Evolutionary conservation across 75 land plant species (phyloP).

Genomic region (Picea glauca): DNA sequence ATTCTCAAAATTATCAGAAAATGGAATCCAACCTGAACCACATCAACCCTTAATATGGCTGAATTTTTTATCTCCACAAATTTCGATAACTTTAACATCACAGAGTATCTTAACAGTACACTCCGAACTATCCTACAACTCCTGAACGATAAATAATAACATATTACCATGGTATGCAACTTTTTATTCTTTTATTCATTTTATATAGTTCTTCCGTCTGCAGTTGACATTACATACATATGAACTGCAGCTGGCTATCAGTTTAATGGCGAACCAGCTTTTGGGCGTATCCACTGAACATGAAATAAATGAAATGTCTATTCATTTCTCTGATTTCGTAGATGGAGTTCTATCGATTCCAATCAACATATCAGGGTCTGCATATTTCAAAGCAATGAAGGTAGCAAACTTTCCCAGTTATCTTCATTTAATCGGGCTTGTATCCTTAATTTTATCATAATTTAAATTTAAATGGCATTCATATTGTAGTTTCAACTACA

Average conservation of each 20-base stretch:
- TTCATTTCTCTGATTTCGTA: conserved; percentile 38
- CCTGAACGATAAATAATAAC: no score
- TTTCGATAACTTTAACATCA: no score
- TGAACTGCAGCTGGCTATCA: conserved; percentile 36
- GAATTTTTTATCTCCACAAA: no score
- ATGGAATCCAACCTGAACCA: no score
- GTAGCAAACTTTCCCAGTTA: not conserved
- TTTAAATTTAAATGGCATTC: no score
- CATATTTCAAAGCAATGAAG: conserved; percentile 57
- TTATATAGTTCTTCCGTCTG: not conserved
- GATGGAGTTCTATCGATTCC: conserved; percentile 53
- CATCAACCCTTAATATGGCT: no score
- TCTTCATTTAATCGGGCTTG: not conserved
- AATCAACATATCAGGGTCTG: conserved; percentile 39
- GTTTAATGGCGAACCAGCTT: conserved; percentile 61
- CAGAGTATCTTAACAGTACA: no score
- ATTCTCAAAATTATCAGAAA: no score
- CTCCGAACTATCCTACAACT: no score
- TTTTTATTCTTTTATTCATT: no score
- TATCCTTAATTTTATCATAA: no score
- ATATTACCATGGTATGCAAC: no score
- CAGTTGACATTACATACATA: not conserved
- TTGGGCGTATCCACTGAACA: conserved; percentile 31
- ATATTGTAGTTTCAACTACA: not conserved
- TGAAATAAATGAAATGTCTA: conserved; percentile 40